Evolutionary conservation across 2,329 filamentous ascomycete genomes (phyloP).

Genomic region (Talaromyces sp.): DNA sequence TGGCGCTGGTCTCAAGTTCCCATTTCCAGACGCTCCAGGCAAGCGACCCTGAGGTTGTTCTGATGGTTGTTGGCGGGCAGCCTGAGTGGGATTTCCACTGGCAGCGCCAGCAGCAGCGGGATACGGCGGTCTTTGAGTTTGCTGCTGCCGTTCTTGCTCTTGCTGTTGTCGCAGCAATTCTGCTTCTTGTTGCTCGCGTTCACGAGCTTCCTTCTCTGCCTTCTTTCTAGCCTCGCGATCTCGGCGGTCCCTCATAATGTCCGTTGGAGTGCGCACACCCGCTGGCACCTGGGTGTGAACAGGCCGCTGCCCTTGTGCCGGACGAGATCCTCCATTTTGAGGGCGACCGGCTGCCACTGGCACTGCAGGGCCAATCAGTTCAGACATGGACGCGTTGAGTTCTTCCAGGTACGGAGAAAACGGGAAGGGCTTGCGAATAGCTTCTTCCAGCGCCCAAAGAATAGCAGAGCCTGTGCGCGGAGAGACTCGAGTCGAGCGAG

Average conservation of each 20-base stretch:
- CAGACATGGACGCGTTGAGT: constrained; percentile 88
- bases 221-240: constrained; percentile 68
- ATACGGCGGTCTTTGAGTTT: constrained; percentile 29
- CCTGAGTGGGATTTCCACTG: constrained; percentile 13
- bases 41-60: neutral
- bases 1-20: constrained; percentile 6
- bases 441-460: constrained; percentile 86
- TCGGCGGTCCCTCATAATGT: constrained; percentile 84
- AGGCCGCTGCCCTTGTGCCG: constrained; percentile 48
- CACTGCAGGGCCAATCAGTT: constrained; percentile 61
- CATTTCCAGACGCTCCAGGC: neutral
- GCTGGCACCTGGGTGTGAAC: constrained; percentile 40
- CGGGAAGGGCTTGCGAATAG: constrained; percentile 70
- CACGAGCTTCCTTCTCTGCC: constrained; percentile 60
- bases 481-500: constrained; percentile 59
- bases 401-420: constrained; percentile 83
- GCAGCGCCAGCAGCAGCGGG: constrained; percentile 40
- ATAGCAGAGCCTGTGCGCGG: constrained; percentile 83
- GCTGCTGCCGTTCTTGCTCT: constrained; percentile 30
- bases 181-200: constrained; percentile 49
- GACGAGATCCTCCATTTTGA: constrained; percentile 53
- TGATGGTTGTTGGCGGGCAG: neutral
- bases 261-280: constrained; percentile 75
- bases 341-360: constrained; percentile 38
- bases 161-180: constrained; percentile 38